Conservation (phyloP, 345 rosid species). For the Brassica incana region DNA sequence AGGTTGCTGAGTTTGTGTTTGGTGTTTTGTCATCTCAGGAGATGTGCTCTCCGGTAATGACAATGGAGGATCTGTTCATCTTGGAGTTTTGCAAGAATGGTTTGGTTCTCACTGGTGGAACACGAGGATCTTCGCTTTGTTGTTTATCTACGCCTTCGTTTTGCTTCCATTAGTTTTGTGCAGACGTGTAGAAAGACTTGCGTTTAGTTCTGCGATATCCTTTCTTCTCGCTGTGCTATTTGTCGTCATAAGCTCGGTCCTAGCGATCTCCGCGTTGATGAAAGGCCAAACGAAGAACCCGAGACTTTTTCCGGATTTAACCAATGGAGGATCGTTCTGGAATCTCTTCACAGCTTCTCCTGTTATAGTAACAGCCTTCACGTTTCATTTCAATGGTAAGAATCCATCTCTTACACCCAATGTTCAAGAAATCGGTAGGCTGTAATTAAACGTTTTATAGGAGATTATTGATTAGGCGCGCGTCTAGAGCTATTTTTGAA, state of each 20-base stretch:
- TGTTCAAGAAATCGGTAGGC: no score
- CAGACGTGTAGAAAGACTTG: conserved; percentile 46
- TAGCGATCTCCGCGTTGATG: conserved; percentile 60
- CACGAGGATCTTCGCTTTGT: conserved; percentile 56
- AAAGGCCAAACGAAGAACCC: conserved; percentile 62
- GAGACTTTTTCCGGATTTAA: conserved; percentile 60
- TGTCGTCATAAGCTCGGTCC: conserved; percentile 62
- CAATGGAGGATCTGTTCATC: conserved; percentile 55
- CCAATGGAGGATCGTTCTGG: conserved; percentile 55
- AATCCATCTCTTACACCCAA: background rate
- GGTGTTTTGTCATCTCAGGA: conserved; percentile 46
- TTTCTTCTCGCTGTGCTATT: conserved; percentile 65
- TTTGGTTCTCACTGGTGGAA: conserved; percentile 92
- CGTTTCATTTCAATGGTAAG: conserved; percentile 90
- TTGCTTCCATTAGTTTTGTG: conserved; percentile 71
- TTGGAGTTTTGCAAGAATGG: conserved; percentile 86
- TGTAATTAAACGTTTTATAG: no score
- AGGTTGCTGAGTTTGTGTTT: conserved; percentile 9
- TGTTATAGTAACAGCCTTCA: conserved; percentile 88
- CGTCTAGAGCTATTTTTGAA: no score
- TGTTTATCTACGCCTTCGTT: conserved; percentile 51
- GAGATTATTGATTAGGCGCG: no score
- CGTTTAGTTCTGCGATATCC: conserved; percentile 32
- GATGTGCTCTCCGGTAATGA: conserved; percentile 78
- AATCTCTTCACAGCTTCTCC: conserved; percentile 89